These are phyloP conservation scores for Trichocomaceae sp. DNA, from an alignment of 2,329 filamentous ascomycete genomes.

Conservation along the genomic window DNA sequence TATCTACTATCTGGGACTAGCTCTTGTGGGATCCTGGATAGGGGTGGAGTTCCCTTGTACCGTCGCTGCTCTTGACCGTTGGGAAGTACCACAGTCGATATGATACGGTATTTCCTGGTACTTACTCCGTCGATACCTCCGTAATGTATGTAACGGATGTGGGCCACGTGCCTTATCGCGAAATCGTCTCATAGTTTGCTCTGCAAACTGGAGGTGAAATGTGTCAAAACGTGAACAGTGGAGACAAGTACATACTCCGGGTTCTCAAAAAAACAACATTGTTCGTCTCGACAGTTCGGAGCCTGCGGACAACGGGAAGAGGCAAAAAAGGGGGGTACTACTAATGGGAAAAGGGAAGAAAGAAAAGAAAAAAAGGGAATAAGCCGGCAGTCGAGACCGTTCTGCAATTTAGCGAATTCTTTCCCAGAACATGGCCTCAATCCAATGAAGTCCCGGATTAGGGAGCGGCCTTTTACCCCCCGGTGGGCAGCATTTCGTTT, in stretches of 20 bases:
- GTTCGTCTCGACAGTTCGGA: not conserved
- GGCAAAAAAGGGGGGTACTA: not conserved
- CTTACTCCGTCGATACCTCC: not conserved
- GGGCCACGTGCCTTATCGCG: slow-evolving; percentile 7
- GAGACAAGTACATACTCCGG: not conserved
- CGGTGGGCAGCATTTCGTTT: not conserved
- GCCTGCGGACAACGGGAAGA: not conserved
- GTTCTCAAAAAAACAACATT: not conserved
- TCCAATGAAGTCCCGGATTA: not conserved
- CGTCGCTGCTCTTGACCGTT: not conserved
- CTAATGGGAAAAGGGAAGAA: not conserved
- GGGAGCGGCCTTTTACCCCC: not conserved
- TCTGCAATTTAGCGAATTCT: not conserved
- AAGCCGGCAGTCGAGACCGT: not conserved
- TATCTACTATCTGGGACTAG: not conserved
- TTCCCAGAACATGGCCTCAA: not conserved
- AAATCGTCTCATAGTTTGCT: not conserved
- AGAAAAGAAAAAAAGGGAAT: not conserved
- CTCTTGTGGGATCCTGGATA: not conserved
- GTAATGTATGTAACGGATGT: not conserved
- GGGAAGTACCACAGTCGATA: not conserved
- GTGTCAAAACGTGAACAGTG: not conserved
- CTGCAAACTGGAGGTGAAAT: not conserved
- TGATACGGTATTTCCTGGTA: not conserved
- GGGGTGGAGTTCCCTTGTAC: slow-evolving; percentile 2